Conservation (phyloP, 352 stramenopile genomes). For the Phytophthora vignae region DNA sequence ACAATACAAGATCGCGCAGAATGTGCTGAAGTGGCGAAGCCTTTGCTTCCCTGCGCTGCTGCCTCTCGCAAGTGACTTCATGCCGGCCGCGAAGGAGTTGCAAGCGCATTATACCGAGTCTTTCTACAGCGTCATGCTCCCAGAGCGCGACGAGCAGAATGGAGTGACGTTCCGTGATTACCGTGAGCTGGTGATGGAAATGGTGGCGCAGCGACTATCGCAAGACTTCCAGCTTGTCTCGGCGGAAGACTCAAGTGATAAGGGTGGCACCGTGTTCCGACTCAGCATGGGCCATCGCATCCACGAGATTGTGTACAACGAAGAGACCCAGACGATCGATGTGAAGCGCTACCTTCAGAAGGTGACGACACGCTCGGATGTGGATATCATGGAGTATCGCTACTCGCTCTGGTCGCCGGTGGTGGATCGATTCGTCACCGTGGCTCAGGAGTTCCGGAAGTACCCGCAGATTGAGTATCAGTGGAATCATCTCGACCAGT, state of each 20-base stretch:
- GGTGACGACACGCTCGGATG: constrained; percentile 63
- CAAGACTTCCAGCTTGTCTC: constrained; percentile 92
- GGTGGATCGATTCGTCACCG: constrained; percentile 65
- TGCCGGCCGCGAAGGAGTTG: constrained; percentile 81
- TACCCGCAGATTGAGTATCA: constrained; percentile 83
- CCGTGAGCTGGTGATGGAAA: constrained; percentile 84
- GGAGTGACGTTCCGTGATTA: constrained; percentile 76
- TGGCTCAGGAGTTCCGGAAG: constrained; percentile 85
- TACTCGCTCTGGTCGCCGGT: constrained; percentile 85
- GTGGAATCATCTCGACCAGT: constrained; percentile 88
- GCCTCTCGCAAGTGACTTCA: constrained; percentile 92
- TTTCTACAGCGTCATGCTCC: constrained; percentile 89
- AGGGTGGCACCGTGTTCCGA: constrained; percentile 56
- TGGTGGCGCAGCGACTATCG: constrained; percentile 85
- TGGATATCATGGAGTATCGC: constrained; percentile 86
- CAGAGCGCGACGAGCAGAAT: constrained; percentile 71
- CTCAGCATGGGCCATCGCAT: constrained; percentile 91
- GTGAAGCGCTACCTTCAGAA: constrained; percentile 87
- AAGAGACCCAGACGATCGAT: constrained; percentile 86
- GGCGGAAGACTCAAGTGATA: constrained; percentile 49
- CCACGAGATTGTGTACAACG: constrained; percentile 89
- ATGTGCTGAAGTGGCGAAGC: constrained; percentile 97
- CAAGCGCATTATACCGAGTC: constrained; percentile 84
- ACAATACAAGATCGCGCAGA: constrained; percentile 73
- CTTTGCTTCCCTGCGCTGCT: constrained; percentile 96